Percentiles rank a stretch among this genome's conserved stretches.
Evolutionary conservation across 345 rosid species (phyloP).

Genomic region (Gossypium arboreum): DNA sequence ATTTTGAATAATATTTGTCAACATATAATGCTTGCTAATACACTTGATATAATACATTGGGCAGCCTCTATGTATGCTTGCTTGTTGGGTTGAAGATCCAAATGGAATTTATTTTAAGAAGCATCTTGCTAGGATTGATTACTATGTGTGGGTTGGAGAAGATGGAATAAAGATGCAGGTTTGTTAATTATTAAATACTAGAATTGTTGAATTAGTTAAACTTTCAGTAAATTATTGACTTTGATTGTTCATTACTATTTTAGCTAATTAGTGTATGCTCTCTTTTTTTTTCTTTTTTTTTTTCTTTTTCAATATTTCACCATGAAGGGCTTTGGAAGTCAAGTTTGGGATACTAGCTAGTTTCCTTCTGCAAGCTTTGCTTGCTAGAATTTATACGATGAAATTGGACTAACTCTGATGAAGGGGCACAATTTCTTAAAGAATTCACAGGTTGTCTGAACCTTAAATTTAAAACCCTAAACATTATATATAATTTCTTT

Average conservation of each 20-base stretch:
- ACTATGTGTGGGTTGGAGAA: conserved; percentile 57
- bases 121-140: conserved; percentile 56
- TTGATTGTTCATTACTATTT: neutral
- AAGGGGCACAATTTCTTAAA: conserved; percentile 73
- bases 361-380: conserved; percentile 12
- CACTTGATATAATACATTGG: neutral
- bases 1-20: too few relatives aligned
- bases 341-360: conserved; percentile 52
- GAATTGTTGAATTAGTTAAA: too few relatives aligned
- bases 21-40: too few relatives aligned
- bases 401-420: conserved; percentile 47
- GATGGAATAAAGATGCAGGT: conserved; percentile 64
- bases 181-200: neutral
- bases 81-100: conserved; percentile 66
- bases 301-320: neutral
- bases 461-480: too few relatives aligned
- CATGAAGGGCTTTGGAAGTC: conserved; percentile 47
- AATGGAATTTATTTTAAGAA: conserved; percentile 45
- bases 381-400: conserved; percentile 49
- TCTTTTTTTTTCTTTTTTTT: too few relatives aligned
- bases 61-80: conserved; percentile 40
- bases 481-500: too few relatives aligned
- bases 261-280: neutral
- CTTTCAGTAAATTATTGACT: too few relatives aligned
- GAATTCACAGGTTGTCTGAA: conserved; percentile 26